phyloP scores from a whole-genome alignment of 2,329 filamentous ascomycete species.

The Cordyceps cicadae region DNA sequence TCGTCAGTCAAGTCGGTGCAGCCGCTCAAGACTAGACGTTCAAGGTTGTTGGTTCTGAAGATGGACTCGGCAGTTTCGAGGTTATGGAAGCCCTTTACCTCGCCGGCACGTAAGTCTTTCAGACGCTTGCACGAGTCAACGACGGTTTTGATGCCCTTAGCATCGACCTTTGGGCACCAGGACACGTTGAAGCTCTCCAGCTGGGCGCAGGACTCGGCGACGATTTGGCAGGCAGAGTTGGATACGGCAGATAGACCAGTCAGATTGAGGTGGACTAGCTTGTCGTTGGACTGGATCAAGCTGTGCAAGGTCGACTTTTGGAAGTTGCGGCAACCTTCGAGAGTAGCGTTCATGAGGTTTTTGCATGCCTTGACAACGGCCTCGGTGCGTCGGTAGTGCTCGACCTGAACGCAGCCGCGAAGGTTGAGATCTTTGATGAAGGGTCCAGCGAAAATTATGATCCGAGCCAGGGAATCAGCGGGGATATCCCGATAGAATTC shows the following conservation, averaged over 20 bases:
- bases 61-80: slow-evolving; percentile 62
- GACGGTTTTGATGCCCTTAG: slow-evolving; percentile 63
- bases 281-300: slow-evolving; percentile 64
- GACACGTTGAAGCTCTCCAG: slow-evolving; percentile 84
- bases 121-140: slow-evolving; percentile 65
- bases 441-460: slow-evolving; percentile 76
- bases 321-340: slow-evolving; percentile 86
- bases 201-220: slow-evolving; percentile 70
- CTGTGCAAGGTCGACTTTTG: slow-evolving; percentile 69
- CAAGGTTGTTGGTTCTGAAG: slow-evolving; percentile 72
- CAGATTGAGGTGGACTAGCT: slow-evolving; percentile 76
- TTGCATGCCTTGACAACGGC: slow-evolving; percentile 74
- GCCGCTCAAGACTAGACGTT: slow-evolving; percentile 72
- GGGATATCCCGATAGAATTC: slow-evolving; percentile 85
- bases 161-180: slow-evolving; percentile 84
- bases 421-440: slow-evolving; percentile 89
- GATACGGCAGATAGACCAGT: slow-evolving; percentile 72
- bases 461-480: slow-evolving; percentile 71
- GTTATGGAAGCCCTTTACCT: slow-evolving; percentile 73
- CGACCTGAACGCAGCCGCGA: slow-evolving; percentile 80
- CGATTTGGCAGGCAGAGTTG: slow-evolving; percentile 78
- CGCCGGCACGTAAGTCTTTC: slow-evolving; percentile 72
- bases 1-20: slow-evolving; percentile 72
- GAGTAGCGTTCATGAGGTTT: slow-evolving; percentile 78
- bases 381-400: slow-evolving; percentile 69